Percentiles rank a stretch among this genome's conserved stretches.
Evolutionary conservation across 805 yeast species (phyloP).

Genomic region (Saccharomycopsis schoenii): DNA sequence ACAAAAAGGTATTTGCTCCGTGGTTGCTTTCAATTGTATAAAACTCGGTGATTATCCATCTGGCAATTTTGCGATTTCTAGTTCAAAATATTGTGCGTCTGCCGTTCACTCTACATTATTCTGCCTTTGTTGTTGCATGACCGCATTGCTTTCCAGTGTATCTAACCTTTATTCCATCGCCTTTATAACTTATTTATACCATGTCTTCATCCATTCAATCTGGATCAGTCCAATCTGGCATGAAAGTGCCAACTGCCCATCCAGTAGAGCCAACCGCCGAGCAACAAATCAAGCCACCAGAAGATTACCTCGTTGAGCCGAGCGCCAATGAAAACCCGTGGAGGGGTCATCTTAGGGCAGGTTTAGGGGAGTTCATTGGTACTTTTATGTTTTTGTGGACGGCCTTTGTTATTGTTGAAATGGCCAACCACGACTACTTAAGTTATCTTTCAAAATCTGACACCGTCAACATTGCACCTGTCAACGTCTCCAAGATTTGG

Average conservation of each 20-base stretch:
- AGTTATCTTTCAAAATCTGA: slow-evolving; percentile 21
- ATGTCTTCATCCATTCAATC: no score
- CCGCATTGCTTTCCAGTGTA: no score
- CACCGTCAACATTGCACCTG: slow-evolving; percentile 42
- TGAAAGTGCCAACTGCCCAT: background rate
- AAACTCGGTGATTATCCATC: no score
- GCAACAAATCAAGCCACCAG: background rate
- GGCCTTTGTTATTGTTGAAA: slow-evolving; percentile 75
- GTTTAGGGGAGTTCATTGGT: slow-evolving; percentile 74
- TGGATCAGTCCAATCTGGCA: no score
- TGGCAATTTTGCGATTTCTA: no score
- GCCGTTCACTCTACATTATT: no score
- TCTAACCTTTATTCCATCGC: no score
- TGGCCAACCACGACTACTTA: slow-evolving; percentile 55
- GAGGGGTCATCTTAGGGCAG: slow-evolving; percentile 57
- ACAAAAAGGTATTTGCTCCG: no score
- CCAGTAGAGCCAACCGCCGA: slow-evolving; percentile 2
- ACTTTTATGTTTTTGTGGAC: slow-evolving; percentile 77
- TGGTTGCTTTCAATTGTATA: no score
- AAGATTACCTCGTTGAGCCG: slow-evolving; percentile 21
- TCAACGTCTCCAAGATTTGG: slow-evolving; percentile 39
- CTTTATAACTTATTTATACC: no score
- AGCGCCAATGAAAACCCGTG: background rate
- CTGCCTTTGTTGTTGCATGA: no score
- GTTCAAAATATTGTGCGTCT: no score